These are phyloP conservation scores for Apophysomyces ossiformis DNA, from an alignment of 371 early-diverging fungal species.

Conservation along the genomic window DNA sequence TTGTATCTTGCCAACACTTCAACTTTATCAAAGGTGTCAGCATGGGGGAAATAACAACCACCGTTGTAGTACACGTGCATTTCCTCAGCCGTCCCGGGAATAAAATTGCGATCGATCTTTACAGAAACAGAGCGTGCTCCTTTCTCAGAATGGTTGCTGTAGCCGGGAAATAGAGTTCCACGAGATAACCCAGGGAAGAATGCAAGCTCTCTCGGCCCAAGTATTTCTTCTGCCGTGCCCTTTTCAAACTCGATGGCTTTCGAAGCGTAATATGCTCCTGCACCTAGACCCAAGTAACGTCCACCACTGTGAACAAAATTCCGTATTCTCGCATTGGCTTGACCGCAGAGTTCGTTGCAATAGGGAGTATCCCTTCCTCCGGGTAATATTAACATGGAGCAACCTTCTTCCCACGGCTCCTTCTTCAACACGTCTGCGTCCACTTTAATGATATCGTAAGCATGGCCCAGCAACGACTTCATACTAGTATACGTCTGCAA, in stretches of 20 bases:
- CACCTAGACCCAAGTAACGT: slow-evolving; percentile 90
- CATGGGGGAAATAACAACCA: slow-evolving; percentile 76
- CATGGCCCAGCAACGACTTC: slow-evolving; percentile 69
- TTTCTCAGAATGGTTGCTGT: slow-evolving; percentile 78
- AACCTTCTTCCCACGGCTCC: slow-evolving; percentile 88
- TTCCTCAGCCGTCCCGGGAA: slow-evolving; percentile 8
- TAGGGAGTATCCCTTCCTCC: slow-evolving; percentile 92
- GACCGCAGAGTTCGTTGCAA: slow-evolving; percentile 66
- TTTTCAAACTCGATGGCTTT: slow-evolving; percentile 79
- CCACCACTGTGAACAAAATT: slow-evolving; percentile 83
- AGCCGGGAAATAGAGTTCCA: slow-evolving; percentile 81
- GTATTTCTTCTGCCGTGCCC: slow-evolving; percentile 66
- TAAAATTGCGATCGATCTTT: slow-evolving; percentile 26
- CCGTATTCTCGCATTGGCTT: slow-evolving; percentile 63
- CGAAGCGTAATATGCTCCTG: slow-evolving; percentile 89
- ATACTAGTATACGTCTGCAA: slow-evolving; percentile 70
- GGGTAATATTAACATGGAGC: slow-evolving; percentile 85
- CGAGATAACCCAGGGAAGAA: slow-evolving; percentile 76
- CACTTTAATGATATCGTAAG: slow-evolving; percentile 86
- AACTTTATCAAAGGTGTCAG: slow-evolving; percentile 45
- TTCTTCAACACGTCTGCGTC: slow-evolving; percentile 67
- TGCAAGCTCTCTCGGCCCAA: slow-evolving; percentile 72
- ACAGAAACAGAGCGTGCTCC: slow-evolving; percentile 72
- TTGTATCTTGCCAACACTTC: slow-evolving; percentile 68
- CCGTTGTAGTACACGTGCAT: slow-evolving; percentile 77